Conservation (phyloP, 352 stramenopile species). For the Phytophthora pinifolia region DNA sequence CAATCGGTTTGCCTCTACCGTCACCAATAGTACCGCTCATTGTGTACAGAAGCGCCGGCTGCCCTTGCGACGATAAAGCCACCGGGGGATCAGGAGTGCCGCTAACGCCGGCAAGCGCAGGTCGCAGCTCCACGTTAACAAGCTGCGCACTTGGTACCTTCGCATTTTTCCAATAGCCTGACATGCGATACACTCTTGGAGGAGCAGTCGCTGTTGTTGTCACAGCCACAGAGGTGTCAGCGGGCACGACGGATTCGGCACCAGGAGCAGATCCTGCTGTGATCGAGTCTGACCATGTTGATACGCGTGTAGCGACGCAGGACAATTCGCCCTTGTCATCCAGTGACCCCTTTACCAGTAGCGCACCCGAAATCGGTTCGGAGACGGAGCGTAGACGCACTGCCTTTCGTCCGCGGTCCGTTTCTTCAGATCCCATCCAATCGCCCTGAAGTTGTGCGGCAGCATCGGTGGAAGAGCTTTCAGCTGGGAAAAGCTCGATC, state of each 20-base stretch:
- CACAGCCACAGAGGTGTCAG: constrained; percentile 3
- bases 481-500: constrained; percentile 60
- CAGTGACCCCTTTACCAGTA: constrained; percentile 64
- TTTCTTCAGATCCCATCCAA: constrained; percentile 78
- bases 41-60: constrained; percentile 30
- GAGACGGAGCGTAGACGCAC: constrained; percentile 70
- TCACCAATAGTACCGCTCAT: constrained; percentile 78
- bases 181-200: constrained; percentile 48
- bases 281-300: constrained; percentile 45
- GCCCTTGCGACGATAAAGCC: constrained; percentile 23
- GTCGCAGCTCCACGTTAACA: constrained; percentile 73
- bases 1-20: constrained; percentile 48
- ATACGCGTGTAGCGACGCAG: constrained; percentile 49
- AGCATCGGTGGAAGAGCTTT: constrained; percentile 13
- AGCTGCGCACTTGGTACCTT: constrained; percentile 76
- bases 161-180: constrained; percentile 71
- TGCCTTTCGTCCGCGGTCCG: constrained; percentile 61
- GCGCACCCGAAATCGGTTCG: constrained; percentile 43
- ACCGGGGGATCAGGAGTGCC: constrained; percentile 14
- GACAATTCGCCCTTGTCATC: constrained; percentile 74
- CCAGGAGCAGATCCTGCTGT: constrained; percentile 18
- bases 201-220: constrained; percentile 4
- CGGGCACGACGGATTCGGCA: constrained; percentile 14
- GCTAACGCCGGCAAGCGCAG: constrained; percentile 22
- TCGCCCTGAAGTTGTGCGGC: constrained; percentile 49